Base-by-base conservation (phyloP, 2,329 filamentous ascomycete genomes). In the Phyllosticta capitalensis region DNA sequence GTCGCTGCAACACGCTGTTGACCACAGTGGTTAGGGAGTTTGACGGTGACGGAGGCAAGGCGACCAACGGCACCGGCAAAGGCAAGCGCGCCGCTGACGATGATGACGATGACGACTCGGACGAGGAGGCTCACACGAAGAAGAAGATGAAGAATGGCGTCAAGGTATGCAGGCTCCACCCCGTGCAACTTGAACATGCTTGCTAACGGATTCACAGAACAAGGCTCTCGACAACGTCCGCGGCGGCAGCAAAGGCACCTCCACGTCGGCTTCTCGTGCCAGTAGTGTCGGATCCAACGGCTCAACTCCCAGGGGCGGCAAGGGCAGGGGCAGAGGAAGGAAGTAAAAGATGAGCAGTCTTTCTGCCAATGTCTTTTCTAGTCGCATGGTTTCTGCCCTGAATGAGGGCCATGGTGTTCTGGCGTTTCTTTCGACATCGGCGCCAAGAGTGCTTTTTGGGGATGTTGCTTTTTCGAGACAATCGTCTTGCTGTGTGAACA, bases 1-100 rank as follows among this genome's bases (percentile, higher is more conserved):
- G 94, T 67, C 85, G 95, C 56, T 97, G 94, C 76, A 95, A 89
- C 30, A 99, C 95, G 1, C 81, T 99, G 56, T 84, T 99, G 64
- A 95, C 92, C 38, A 95, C 94, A 0, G 90, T 99, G 54, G 89
- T 94, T 56, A 88, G 94, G 74, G 94, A 99, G 75, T 96, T 96
- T 73, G 92, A 96, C 10, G 71, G 67, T 20, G 63, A 88, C 38
- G 69, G 79, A 61, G 78, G 78, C 28, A 76, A 78, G 58, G 65
- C 72, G 56, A 73, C 76, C 64, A 85, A 84, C 65, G 81, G 81
- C 30, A 88, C 90, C 65, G 85, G 85, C 63, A 86, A 82, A 66
- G 80, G 82, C 38, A 94, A 94, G 78, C 85, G 90, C 65, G 88
- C 88, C 6, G 90, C 92, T 52, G 90, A 94, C 49, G 88, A 90